A percentile compares a stretch with the other conserved stretches of the same genome.
Conservation (phyloP, 768 basidiomycete species). For the Suillus alpinus region DNA sequence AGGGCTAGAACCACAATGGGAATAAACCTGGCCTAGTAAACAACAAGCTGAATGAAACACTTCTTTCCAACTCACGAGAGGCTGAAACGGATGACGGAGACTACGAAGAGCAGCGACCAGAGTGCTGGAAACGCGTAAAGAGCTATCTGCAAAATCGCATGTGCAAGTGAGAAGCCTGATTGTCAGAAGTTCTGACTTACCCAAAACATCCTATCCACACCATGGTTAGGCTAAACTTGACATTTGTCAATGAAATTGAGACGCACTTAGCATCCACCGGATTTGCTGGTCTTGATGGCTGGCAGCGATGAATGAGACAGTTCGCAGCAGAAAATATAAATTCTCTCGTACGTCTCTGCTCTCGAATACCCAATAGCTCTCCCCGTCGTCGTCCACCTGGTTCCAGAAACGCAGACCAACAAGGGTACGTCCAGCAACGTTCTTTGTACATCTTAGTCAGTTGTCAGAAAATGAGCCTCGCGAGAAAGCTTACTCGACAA, state of each 20-base stretch:
- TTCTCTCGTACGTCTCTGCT: slow-evolving; percentile 79
- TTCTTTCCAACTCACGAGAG: slow-evolving; percentile 60
- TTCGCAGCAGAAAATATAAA: background rate
- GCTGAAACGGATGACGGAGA: slow-evolving; percentile 86
- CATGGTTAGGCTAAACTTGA: slow-evolving; percentile 10
- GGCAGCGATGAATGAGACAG: background rate
- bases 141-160: slow-evolving; percentile 55
- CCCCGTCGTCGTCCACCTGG: slow-evolving; percentile 94
- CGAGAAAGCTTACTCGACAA: slow-evolving; percentile 65
- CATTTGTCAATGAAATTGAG: slow-evolving; percentile 7
- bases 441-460: slow-evolving; percentile 44
- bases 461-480: background rate
- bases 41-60: slow-evolving; percentile 3
- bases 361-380: slow-evolving; percentile 97
- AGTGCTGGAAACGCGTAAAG: slow-evolving; percentile 86
- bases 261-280: slow-evolving; percentile 81
- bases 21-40: slow-evolving; percentile 61
- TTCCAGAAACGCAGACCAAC: slow-evolving; percentile 99
- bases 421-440: slow-evolving; percentile 89
- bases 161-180: slow-evolving; percentile 14
- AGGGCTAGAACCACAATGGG: slow-evolving; percentile 93
- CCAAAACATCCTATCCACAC: slow-evolving; percentile 81
- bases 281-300: slow-evolving; percentile 90
- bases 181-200: slow-evolving; percentile 38
- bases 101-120: slow-evolving; percentile 84